phyloP scores from a whole-genome alignment of 208 protist species.

The Leishmania martiniquensis region DNA sequence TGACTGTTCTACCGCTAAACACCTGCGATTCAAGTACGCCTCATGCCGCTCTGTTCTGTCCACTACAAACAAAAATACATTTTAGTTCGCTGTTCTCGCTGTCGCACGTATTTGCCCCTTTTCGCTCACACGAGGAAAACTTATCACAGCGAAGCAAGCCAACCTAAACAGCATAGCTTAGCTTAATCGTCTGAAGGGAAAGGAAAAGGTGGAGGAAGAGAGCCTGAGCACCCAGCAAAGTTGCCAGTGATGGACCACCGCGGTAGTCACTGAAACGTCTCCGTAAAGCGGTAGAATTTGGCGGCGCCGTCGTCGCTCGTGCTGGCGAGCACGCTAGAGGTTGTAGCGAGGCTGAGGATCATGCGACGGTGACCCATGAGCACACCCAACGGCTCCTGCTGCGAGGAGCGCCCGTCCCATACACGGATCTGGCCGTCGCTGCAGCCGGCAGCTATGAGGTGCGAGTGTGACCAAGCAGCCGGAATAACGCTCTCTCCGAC shows the following conservation, averaged over 20 bases:
- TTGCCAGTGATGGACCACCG: neutral
- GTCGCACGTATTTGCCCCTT: no score
- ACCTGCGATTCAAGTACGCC: neutral
- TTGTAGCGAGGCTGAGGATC: slow-evolving; percentile 61
- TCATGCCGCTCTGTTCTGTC: neutral
- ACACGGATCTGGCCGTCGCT: slow-evolving; percentile 82
- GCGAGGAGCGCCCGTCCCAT: slow-evolving; percentile 77
- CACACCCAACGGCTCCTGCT: slow-evolving; percentile 46
- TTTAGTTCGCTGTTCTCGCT: no score
- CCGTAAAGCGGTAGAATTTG: slow-evolving; percentile 50
- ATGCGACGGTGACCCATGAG: slow-evolving; percentile 86
- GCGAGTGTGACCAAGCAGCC: slow-evolving; percentile 54
- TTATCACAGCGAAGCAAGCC: neutral
- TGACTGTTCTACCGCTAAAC: neutral
- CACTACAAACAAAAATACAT: neutral
- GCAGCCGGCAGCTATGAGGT: slow-evolving; percentile 70
- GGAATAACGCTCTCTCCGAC: slow-evolving; percentile 86
- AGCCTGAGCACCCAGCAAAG: neutral
- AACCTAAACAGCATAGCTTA: neutral
- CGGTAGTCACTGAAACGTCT: neutral
- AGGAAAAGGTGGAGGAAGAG: neutral
- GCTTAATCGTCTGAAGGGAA: slow-evolving; percentile 5
- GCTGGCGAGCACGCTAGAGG: slow-evolving; percentile 35
- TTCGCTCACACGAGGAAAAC: no score
- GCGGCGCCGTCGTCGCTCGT: slow-evolving; percentile 80